Percentiles rank a stretch among this genome's conserved stretches.
These are phyloP conservation scores for Choiromyces venosus DNA, from an alignment of 495 filamentous ascomycete genomes.

Conservation along the genomic window DNA sequence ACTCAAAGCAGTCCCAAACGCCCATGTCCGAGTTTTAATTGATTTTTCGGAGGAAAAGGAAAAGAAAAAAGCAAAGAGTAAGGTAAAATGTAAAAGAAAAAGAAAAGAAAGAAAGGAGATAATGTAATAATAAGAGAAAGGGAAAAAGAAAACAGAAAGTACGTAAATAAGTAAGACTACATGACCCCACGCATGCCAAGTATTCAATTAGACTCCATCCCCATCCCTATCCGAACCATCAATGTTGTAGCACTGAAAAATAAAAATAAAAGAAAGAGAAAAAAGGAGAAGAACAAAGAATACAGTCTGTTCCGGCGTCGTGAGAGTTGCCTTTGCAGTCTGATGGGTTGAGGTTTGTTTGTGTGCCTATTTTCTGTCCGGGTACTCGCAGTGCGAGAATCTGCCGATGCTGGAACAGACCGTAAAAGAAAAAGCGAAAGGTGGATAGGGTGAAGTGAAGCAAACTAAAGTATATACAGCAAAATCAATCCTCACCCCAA, in stretches of 20 bases:
- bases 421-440: neutral
- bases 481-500: neutral
- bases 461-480: conserved; percentile 2
- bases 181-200: neutral
- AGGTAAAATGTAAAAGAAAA: neutral
- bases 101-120: neutral
- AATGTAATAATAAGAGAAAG: neutral
- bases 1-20: neutral
- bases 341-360: no score
- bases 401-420: no score
- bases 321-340: no score
- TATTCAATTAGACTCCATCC: neutral
- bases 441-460: neutral
- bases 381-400: no score
- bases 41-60: neutral
- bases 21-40: neutral
- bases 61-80: neutral
- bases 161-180: neutral
- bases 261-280: neutral
- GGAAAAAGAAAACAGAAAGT: neutral
- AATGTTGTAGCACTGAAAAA: neutral
- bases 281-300: no score
- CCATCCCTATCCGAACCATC: neutral
- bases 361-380: no score
- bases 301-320: no score